phyloP scores from a whole-genome alignment of 257 asterid species.

The Solanum arcanum region DNA sequence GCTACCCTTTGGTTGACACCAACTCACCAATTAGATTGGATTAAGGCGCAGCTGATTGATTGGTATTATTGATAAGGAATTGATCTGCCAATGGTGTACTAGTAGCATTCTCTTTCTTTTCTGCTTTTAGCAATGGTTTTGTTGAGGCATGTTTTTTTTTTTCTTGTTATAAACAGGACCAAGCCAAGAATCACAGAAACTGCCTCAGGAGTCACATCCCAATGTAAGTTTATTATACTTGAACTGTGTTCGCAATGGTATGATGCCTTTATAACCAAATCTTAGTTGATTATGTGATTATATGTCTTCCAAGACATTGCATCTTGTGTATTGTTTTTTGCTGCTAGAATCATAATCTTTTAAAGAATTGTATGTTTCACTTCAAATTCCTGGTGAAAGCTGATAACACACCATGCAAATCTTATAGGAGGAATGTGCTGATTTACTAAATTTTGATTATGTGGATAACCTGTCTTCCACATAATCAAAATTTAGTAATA shows the following conservation, averaged over 20 bases:
- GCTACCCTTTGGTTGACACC: not conserved
- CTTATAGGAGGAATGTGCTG: not conserved
- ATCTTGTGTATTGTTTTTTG: not conserved
- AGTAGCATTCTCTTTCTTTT: not conserved
- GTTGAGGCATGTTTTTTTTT: not conserved
- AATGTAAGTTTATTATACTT: conserved; percentile 34
- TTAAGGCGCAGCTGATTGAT: not conserved
- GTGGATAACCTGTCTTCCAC: not conserved
- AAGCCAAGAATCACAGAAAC: conserved; percentile 21
- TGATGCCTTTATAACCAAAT: not conserved
- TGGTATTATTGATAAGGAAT: not conserved
- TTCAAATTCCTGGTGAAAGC: not conserved
- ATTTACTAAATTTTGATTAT: not conserved
- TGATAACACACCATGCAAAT: not conserved
- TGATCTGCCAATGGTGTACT: not conserved
- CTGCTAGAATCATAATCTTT: not conserved
- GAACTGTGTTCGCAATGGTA: not conserved
- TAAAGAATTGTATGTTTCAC: not conserved
- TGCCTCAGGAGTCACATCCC: conserved; percentile 18
- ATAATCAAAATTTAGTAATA: too few species aligned
- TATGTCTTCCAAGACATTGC: not conserved
- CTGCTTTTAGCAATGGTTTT: not conserved
- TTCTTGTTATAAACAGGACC: conserved; percentile 37
- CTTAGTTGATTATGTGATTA: not conserved
- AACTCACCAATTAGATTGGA: not conserved